These are phyloP conservation scores for Fragaria iinumae DNA, from an alignment of 306 rosid species.

Conservation along the genomic window DNA sequence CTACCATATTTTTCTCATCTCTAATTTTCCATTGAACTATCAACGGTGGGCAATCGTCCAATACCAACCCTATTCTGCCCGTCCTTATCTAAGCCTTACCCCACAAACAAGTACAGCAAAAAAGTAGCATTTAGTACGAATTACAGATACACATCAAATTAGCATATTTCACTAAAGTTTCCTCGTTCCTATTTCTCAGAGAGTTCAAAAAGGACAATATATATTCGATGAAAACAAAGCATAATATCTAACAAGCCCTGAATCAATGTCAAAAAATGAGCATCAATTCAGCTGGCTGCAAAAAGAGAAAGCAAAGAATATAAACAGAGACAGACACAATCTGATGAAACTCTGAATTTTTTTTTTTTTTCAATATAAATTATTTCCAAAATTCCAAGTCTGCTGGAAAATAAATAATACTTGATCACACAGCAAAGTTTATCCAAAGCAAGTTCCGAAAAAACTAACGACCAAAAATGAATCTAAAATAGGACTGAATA, in stretches of 20 bases:
- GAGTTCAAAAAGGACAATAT: not conserved
- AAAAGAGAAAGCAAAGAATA: slow-evolving; percentile 3
- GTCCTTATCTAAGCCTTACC: slow-evolving; percentile 4
- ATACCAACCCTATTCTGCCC: not conserved
- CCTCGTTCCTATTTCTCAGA: not conserved
- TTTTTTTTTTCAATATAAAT: not conserved
- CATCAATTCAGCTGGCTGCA: not conserved
- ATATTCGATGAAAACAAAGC: slow-evolving; percentile 20
- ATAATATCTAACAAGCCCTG: not conserved
- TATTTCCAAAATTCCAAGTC: not conserved
- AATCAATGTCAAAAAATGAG: not conserved
- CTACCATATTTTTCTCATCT: not conserved
- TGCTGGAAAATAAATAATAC: not conserved
- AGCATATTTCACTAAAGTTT: not conserved
- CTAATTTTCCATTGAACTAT: not conserved
- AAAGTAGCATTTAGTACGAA: not conserved
- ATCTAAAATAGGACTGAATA: not conserved
- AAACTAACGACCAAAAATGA: not conserved
- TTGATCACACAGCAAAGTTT: not conserved
- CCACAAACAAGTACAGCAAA: not conserved
- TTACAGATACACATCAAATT: not conserved
- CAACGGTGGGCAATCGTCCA: not conserved
- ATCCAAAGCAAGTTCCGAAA: not conserved
- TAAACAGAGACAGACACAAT: not conserved
- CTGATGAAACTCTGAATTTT: not conserved